A percentile compares a stretch with the other conserved stretches of the same genome.
Evolutionary conservation across 768 basidiomycete species (phyloP).

Genomic region (Phanerochaete carnosa): DNA sequence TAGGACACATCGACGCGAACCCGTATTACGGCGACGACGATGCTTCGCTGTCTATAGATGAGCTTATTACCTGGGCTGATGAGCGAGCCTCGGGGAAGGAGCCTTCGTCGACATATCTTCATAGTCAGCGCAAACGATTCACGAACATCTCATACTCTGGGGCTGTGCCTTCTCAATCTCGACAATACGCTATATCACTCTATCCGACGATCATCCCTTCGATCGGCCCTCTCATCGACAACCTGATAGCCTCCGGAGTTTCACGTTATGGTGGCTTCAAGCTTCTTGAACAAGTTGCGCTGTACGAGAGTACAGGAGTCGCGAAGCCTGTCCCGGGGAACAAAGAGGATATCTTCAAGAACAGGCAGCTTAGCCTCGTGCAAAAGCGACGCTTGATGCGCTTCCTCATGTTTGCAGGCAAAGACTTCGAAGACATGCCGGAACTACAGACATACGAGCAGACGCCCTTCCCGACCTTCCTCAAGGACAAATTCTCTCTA

Average conservation of each 20-base stretch:
- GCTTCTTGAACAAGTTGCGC: constrained; percentile 66
- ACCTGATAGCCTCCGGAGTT: constrained; percentile 79
- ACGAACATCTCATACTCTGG: constrained; percentile 42
- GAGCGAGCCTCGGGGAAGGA: constrained; percentile 18
- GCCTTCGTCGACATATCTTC: constrained; percentile 20
- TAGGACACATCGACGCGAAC: constrained; percentile 86
- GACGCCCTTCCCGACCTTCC: constrained; percentile 57
- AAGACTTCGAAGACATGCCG: constrained; percentile 63
- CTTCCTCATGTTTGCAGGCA: constrained; percentile 77
- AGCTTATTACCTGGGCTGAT: constrained; percentile 71
- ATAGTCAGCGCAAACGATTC: constrained; percentile 31
- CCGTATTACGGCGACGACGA: constrained; percentile 82
- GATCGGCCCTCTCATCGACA: constrained; percentile 71
- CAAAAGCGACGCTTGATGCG: constrained; percentile 93
- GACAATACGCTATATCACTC: constrained; percentile 86
- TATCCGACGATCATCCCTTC: constrained; percentile 80
- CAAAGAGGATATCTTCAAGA: constrained; percentile 93
- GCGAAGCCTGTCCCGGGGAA: constrained; percentile 73
- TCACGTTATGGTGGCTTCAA: constrained; percentile 90
- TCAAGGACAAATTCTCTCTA: constrained; percentile 63
- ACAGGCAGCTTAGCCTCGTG: constrained; percentile 66
- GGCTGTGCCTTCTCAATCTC: constrained; percentile 45
- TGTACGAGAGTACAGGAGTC: constrained; percentile 47
- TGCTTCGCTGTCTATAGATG: constrained; percentile 79
- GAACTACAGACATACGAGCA: constrained; percentile 58